Conservation (phyloP, 2,329 filamentous ascomycete species). For the Grosmannia clavigera region DNA sequence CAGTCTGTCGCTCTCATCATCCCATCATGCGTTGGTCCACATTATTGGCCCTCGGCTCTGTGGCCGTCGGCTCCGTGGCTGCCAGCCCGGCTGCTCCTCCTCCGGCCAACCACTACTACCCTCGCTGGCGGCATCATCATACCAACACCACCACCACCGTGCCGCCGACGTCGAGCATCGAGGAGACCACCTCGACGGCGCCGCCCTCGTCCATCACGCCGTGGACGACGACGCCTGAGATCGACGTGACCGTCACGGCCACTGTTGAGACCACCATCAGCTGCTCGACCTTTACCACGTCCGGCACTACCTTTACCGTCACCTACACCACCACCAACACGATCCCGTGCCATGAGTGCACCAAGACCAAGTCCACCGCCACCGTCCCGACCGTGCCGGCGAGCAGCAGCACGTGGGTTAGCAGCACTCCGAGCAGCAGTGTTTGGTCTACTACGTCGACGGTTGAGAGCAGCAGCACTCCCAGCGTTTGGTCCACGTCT, state of each 20-base stretch:
- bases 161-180: neutral
- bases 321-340: neutral
- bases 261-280: neutral
- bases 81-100: slow-evolving; percentile 4
- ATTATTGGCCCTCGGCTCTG: slow-evolving; percentile 7
- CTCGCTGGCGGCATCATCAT: neutral
- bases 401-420: too few relatives aligned
- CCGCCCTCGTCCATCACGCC: too few relatives aligned
- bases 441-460: too few relatives aligned
- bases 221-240: neutral
- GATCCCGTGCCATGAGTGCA: neutral
- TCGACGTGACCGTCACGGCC: slow-evolving; percentile 1
- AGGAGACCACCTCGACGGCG: neutral
- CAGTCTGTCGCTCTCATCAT: neutral
- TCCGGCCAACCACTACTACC: neutral
- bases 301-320: slow-evolving; percentile 6
- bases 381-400: neutral
- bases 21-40: slow-evolving; percentile 8
- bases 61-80: slow-evolving; percentile 1
- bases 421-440: too few relatives aligned
- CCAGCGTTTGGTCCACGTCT: too few relatives aligned
- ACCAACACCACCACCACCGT: neutral
- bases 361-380: neutral
- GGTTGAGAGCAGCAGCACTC: too few relatives aligned
- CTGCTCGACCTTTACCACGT: neutral